Conservation (phyloP, 2,329 filamentous ascomycete genomes). For the Plectosphaerella plurivora region DNA sequence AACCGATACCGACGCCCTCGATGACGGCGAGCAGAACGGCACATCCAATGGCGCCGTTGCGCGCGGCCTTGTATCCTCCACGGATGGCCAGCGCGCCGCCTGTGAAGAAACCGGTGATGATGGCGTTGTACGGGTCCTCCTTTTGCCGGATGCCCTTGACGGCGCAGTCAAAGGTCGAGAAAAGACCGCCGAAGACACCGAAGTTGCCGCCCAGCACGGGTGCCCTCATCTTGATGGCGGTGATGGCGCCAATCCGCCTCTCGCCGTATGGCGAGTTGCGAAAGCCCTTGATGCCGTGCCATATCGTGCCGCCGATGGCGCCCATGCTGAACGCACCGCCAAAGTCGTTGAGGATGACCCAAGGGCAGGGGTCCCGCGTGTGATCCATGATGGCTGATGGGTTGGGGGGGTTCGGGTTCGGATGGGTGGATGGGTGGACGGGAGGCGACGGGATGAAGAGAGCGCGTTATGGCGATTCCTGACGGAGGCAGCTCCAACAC, state of each 20-base stretch:
- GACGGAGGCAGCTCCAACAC: neutral
- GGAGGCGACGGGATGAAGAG: slow-evolving; percentile 1
- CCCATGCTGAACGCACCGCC: slow-evolving; percentile 97
- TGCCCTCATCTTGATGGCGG: slow-evolving; percentile 94
- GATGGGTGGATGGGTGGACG: too few species aligned
- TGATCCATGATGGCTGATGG: slow-evolving; percentile 68
- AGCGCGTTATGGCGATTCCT: slow-evolving; percentile 5
- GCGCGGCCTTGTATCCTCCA: slow-evolving; percentile 85
- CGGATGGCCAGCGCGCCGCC: slow-evolving; percentile 87
- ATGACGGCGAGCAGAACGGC: slow-evolving; percentile 93
- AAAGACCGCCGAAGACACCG: slow-evolving; percentile 94
- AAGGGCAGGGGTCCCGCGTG: slow-evolving; percentile 93
- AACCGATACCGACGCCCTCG: slow-evolving; percentile 93
- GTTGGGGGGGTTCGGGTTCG: neutral
- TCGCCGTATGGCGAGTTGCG: slow-evolving; percentile 89
- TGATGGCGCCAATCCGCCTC: slow-evolving; percentile 90
- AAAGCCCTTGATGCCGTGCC: slow-evolving; percentile 96
- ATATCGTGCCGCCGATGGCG: slow-evolving; percentile 76
- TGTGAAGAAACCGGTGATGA: slow-evolving; percentile 96
- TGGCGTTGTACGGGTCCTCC: slow-evolving; percentile 97
- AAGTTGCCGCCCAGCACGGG: slow-evolving; percentile 97
- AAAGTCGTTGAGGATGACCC: slow-evolving; percentile 95
- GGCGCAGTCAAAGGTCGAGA: slow-evolving; percentile 93
- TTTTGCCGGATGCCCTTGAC: slow-evolving; percentile 93
- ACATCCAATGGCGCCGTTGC: slow-evolving; percentile 95